phyloP scores from a whole-genome alignment of 2,329 filamentous ascomycete genomes.

The Bisporella sp. region DNA sequence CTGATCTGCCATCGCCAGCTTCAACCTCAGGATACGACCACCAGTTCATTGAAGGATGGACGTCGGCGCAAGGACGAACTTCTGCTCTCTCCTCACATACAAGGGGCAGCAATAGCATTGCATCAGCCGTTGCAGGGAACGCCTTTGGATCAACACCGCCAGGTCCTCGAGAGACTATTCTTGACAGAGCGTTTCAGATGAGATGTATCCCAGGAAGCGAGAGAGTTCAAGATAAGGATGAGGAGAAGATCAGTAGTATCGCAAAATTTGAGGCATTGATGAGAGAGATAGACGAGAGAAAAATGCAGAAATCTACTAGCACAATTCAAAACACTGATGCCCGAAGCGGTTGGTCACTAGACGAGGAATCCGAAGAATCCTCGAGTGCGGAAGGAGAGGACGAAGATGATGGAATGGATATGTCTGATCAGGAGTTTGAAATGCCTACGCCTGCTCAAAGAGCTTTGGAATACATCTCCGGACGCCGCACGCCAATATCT shows the following conservation, averaged over 20 bases:
- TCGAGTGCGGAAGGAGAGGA: constrained; percentile 26
- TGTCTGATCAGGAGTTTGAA: constrained; percentile 14
- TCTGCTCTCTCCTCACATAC: constrained; percentile 49
- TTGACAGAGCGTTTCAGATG: constrained; percentile 61
- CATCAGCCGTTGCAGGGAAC: constrained; percentile 37
- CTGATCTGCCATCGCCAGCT: constrained; percentile 50
- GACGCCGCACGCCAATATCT: constrained; percentile 16
- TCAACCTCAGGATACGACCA: constrained; percentile 45
- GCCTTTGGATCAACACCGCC: constrained; percentile 32
- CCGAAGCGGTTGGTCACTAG: constrained; percentile 23
- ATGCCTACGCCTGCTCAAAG: constrained; percentile 27
- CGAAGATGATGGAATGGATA: constrained; percentile 28
- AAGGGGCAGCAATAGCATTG: constrained; percentile 46
- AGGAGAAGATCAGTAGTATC: constrained; percentile 57
- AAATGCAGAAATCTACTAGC: constrained; percentile 17
- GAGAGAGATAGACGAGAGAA: constrained; percentile 47
- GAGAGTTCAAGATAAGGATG: constrained; percentile 36
- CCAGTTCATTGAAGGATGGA: constrained; percentile 56
- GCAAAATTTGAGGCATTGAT: constrained; percentile 61
- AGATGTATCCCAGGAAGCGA: constrained; percentile 56
- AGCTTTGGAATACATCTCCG: constrained; percentile 28
- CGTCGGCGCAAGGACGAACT: constrained; percentile 49
- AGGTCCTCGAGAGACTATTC: constrained; percentile 54
- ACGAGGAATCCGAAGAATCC: constrained; percentile 34
- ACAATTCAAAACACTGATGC: constrained; percentile 3